These are phyloP conservation scores for Leucosporidium scottii DNA, from an alignment of 768 basidiomycete species.

Conservation along the genomic window DNA sequence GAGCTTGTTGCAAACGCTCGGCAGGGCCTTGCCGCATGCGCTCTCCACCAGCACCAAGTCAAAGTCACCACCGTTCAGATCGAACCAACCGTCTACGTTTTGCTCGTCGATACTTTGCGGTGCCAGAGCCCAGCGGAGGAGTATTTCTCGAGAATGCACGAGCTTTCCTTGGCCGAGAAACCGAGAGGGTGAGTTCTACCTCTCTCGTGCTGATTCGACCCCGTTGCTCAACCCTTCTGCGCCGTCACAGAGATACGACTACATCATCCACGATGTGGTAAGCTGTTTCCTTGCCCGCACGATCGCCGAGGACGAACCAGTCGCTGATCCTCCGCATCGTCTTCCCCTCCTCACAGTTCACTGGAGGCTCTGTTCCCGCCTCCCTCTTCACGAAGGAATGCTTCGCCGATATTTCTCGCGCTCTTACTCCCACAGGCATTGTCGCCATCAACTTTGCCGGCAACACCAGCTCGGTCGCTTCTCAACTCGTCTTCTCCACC, in stretches of 20 bases:
- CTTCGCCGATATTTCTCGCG: conserved; percentile 61
- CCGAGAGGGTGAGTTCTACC: conserved; percentile 38
- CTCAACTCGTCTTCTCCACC: conserved; percentile 62
- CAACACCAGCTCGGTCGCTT: conserved; percentile 54
- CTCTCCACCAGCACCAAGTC: conserved; percentile 63
- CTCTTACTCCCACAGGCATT: conserved; percentile 64
- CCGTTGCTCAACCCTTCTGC: neutral
- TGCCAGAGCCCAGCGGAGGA: conserved; percentile 55
- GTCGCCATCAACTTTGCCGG: conserved; percentile 84
- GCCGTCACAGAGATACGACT: conserved; percentile 33
- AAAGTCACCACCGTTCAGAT: conserved; percentile 82
- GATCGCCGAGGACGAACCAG: neutral
- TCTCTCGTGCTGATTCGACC: neutral
- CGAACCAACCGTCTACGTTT: conserved; percentile 81
- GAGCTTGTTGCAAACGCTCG: no score
- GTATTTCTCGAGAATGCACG: conserved; percentile 73
- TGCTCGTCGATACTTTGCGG: conserved; percentile 68
- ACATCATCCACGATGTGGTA: conserved; percentile 70
- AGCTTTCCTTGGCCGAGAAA: conserved; percentile 50
- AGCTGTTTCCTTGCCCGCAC: neutral
- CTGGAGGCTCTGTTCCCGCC: conserved; percentile 81
- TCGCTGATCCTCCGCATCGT: neutral
- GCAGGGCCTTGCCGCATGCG: conserved; percentile 73
- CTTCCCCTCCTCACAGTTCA: conserved; percentile 48
- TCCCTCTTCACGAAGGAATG: conserved; percentile 79